Base-by-base conservation (phyloP, 108 stramenopile species). In the Nitzschia inconspicua region DNA sequence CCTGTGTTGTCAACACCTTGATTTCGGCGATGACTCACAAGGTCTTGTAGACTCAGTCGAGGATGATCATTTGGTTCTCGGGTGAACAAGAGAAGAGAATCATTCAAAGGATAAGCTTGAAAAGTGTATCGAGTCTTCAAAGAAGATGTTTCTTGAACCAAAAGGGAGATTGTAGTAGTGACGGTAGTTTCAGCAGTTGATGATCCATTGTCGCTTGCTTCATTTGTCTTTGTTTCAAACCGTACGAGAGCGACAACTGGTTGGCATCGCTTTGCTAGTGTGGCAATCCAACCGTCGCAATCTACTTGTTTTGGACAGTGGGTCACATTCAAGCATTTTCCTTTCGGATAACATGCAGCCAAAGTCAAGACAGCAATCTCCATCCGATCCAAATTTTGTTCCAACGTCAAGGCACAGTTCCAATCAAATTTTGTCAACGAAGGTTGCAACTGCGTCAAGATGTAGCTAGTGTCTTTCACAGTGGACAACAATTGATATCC, bases 1-100 rank as follows among this genome's bases (percentile, higher is more conserved):
- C 85, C 86, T 0, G 86, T 88, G 64, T 92, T 88, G 55, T 92
- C 91, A 4, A 88, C 83, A 8, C 80, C 85, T 46, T 65, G 51
- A 40, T 76, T 29, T 34, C 46, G 58, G 11, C 79, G 70, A 61
- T 88, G 86, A 42, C 74, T 68, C 9, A 67, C 57, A 8, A 78
- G 59, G 48, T 69, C 65, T 16, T 58, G 43, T 1, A 76, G 47
- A 13, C 68, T 53, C 37, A 64, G 34, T 25, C 57, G 55, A n/a
- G n/a, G n/a, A 0, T 10, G 52, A 39, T 68, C 51, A 22, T 42
- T 20, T 22, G 65, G 74, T 50, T 76, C 68, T 31, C 74, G 24
- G 16, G 65, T 76, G 47, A 31, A 69, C 10, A 76, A 14, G 39
- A 26, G 35, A 27, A 54, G 49, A 31, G 32, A n/a, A 13, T 31